phyloP scores from a whole-genome alignment of 352 stramenopile genomes.

The Peronospora farinosa region DNA sequence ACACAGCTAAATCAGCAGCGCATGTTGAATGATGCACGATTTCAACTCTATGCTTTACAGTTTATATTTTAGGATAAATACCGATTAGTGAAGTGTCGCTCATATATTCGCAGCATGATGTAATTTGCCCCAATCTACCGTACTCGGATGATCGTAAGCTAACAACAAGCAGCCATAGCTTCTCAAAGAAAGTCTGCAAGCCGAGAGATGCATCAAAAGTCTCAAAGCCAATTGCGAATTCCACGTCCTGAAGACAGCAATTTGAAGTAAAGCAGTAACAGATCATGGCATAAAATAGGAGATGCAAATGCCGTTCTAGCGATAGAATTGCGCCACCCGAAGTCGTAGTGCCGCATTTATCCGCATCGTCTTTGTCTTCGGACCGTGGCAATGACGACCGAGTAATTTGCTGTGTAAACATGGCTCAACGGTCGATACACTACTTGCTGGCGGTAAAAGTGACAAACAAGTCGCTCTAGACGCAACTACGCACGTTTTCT shows the following conservation, averaged over 20 bases:
- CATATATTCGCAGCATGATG: neutral
- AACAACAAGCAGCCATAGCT: conserved; percentile 5
- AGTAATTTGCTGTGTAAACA: conserved; percentile 20
- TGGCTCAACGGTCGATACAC: conserved; percentile 5
- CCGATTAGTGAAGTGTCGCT: conserved; percentile 3
- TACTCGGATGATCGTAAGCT: neutral
- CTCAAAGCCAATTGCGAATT: conserved; percentile 85
- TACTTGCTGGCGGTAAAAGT: conserved; percentile 16
- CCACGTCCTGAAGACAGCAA: conserved; percentile 65
- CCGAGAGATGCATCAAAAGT: conserved; percentile 68
- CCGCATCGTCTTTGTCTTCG: conserved; percentile 20
- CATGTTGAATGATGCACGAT: neutral
- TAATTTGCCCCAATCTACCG: too few relatives aligned
- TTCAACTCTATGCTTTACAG: conserved; percentile 11
- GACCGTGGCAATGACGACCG: conserved; percentile 13
- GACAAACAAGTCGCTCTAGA: conserved; percentile 54
- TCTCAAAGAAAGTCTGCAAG: conserved; percentile 50
- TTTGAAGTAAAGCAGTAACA: conserved; percentile 71
- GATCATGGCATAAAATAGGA: conserved; percentile 75
- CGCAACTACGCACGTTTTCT: conserved; percentile 50
- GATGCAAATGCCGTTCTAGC: conserved; percentile 65
- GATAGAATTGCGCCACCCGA: neutral
- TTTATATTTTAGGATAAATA: conserved; percentile 17
- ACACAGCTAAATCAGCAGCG: conserved; percentile 16
- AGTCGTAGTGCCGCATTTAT: conserved; percentile 7